Conservation (phyloP, 2,329 filamentous ascomycete genomes). For the Sporothrix sp. region DNA sequence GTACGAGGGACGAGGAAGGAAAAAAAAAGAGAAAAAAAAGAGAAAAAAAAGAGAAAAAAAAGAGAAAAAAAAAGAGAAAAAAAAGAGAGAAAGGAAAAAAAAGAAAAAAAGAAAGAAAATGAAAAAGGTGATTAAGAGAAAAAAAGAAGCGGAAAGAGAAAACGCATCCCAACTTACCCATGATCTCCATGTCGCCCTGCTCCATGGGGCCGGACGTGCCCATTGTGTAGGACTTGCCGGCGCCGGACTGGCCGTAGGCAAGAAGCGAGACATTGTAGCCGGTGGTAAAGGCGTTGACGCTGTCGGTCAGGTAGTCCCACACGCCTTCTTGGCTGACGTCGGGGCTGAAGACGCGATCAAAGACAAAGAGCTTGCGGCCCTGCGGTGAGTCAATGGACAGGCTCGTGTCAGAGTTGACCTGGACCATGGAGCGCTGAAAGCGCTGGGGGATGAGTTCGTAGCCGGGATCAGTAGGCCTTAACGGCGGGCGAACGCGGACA, state of each 20-base stretch:
- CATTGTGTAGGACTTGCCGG: slow-evolving; percentile 98
- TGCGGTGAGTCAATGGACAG: slow-evolving; percentile 84
- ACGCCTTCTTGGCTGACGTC: slow-evolving; percentile 78
- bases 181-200: slow-evolving; percentile 57
- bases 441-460: slow-evolving; percentile 92
- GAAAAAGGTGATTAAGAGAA: too few species aligned
- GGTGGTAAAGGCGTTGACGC: slow-evolving; percentile 79
- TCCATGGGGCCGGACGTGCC: slow-evolving; percentile 82
- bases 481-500: slow-evolving; percentile 82
- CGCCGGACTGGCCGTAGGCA: slow-evolving; percentile 94
- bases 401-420: slow-evolving; percentile 76
- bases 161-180: slow-evolving; percentile 60
- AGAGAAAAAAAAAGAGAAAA: not conserved
- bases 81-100: not conserved
- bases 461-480: slow-evolving; percentile 75
- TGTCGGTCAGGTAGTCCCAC: slow-evolving; percentile 90
- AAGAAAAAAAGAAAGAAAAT: too few species aligned
- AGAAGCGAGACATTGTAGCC: slow-evolving; percentile 98
- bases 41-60: too few species aligned
- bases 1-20: too few species aligned
- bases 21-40: too few species aligned
- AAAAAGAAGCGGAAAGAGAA: too few species aligned
- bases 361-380: slow-evolving; percentile 90
- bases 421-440: slow-evolving; percentile 87
- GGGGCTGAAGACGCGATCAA: slow-evolving; percentile 86